Base-by-base conservation (phyloP, 2,329 filamentous ascomycete genomes). In the Colletotrichum orbiculare region DNA sequence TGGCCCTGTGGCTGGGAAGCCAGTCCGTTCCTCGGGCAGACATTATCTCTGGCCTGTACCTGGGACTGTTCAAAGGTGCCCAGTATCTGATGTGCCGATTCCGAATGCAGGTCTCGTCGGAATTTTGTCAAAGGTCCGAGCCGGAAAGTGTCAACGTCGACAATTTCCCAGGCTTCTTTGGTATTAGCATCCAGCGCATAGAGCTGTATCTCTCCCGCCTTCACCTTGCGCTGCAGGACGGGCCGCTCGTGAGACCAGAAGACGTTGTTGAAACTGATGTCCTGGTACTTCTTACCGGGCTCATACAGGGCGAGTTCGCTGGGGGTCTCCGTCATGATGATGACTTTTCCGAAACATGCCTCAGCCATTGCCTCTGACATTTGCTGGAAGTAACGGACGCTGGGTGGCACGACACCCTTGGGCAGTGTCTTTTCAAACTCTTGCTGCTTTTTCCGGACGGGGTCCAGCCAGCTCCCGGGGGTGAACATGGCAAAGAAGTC, bases 191-290 rank as follows among this genome's bases (percentile, higher is more conserved):
- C 35, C 15, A 41, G n/a, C 34, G 34, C 54, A 39, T 48, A 56
- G 34, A 56, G 54, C 34, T 34, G 34, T 33, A 17, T 11, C 11
- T 48, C n/a, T 39, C 35, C 43, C 15, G n/a, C 15, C 8, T 25
- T 56, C n/a, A 41, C 35, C 43, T 56, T 48, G 2, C 43, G 54
- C 35, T 56, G 34, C 15, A 48, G 42, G 42, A 56, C 54, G 10
- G 54, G 43, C 7, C 43, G 54, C 43, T 56, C 54, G 43, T 56
- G 43, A 41, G 54, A 56, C 54, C 54, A 56, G 43, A 56, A 41
- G n/a, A 56, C 41, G n/a, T 48, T 56, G 43, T 48, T 56, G 34
- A 48, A 42, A 2, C 35, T n/a, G 34, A 15, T 17, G 43, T 33
- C 35, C 33, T 41, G 43, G 43, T 48, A 39, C 54, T 56, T 56